Conservation (phyloP, 306 rosid genomes). For the Styphnolobium japonicum region DNA sequence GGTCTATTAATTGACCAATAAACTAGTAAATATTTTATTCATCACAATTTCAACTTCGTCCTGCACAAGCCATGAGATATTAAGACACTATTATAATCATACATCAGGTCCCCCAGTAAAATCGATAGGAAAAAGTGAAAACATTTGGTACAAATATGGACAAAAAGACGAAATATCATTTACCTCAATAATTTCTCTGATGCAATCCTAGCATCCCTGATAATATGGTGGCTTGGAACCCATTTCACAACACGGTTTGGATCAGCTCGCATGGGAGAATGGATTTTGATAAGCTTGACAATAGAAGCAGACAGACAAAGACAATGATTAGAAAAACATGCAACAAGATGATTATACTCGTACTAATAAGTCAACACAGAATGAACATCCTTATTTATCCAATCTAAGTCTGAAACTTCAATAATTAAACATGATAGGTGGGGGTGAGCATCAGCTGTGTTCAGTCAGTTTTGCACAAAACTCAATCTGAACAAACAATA, state of each 20-base stretch:
- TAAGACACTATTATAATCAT: background rate
- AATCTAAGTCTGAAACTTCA: slow-evolving; percentile 1
- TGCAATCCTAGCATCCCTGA: slow-evolving; percentile 72
- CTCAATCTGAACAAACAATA: too few relatives aligned
- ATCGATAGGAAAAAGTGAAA: background rate
- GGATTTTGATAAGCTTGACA: slow-evolving; percentile 87
- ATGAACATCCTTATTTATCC: background rate
- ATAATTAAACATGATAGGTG: background rate
- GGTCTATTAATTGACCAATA: too few relatives aligned
- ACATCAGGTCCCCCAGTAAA: background rate
- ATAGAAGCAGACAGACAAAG: slow-evolving; percentile 20
- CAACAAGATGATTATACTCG: background rate
- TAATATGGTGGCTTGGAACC: slow-evolving; percentile 64
- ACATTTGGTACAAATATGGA: too few relatives aligned
- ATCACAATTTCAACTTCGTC: slow-evolving; percentile 8
- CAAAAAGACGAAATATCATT: background rate
- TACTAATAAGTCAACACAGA: background rate
- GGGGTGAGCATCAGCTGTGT: too few relatives aligned
- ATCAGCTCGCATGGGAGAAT: slow-evolving; percentile 94
- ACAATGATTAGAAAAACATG: slow-evolving; percentile 10
- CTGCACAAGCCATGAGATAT: slow-evolving; percentile 7
- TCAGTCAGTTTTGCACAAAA: too few relatives aligned
- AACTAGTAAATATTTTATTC: background rate
- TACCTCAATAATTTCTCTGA: slow-evolving; percentile 83
- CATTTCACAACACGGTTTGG: slow-evolving; percentile 79